Base-by-base conservation (phyloP, 345 rosid species). In the Hibiscus mutabilis region DNA sequence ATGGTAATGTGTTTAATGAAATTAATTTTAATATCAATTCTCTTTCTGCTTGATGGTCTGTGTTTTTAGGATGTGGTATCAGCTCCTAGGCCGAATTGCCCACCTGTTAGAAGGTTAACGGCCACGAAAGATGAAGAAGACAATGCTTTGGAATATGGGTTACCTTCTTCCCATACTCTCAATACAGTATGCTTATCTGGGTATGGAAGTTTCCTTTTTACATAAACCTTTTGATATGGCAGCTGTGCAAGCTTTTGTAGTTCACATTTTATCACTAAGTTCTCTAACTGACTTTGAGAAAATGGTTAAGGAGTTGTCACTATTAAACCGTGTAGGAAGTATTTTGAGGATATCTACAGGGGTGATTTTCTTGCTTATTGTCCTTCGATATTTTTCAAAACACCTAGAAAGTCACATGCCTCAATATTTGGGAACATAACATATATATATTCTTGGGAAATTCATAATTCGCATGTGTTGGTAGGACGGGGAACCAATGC, bases 111-210 rank as follows among this genome's bases (percentile, higher is more conserved):
- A 81, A 86, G 96, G 75, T 72, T 95, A 62, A 88, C 92, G 0
- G 90, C 96, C 4, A 95, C 99, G 2, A 88, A 89, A 82, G 98
- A 95, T 76, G 99, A 95, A 82, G 86, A 86, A 89, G 97, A 95
- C 0, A 90, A 95, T 82, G 97, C 99, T 16, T 60, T 92, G 91
- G 99, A 95, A 79, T 90, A 90, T 82, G 99, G 99, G 68, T 79
- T 95, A 84, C 98, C 99, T 80, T 95, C 99, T 79, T 95, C 99
- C 25, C 99, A 95, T 75, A 92, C 94, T 71, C 87, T 95, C 12
- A 95, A 95, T 79, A 95, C 99, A 0, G 91, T 92, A 76, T 95
- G 99, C 80, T 80, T 90, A 75, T 77, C 97, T 4, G 99, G 99
- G 99, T 95, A 90, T 71, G 66, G 58, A 59, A 57, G 31, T 49